A percentile compares a stretch with the other conserved stretches of the same genome.
These are phyloP conservation scores for Lactarius hengduanensis DNA, from an alignment of 768 basidiomycete species.

Conservation along the genomic window DNA sequence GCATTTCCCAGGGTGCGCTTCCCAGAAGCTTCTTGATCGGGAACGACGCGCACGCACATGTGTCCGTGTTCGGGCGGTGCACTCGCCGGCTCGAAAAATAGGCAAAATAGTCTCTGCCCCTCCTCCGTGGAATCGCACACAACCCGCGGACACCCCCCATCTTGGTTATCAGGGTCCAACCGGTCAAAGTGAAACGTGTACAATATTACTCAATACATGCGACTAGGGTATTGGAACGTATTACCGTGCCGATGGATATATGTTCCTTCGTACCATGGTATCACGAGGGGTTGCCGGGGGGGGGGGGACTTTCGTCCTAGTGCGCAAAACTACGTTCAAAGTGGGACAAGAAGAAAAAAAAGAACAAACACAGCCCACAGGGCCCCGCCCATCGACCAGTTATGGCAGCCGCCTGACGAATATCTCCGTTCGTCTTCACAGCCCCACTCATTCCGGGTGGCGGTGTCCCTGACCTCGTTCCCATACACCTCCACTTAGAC, in stretches of 20 bases:
- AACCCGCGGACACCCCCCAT: constrained; percentile 19
- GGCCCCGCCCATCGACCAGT: constrained; percentile 6
- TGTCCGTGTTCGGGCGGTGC: constrained; percentile 22
- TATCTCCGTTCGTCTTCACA: constrained; percentile 21
- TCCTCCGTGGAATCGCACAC: constrained; percentile 13
- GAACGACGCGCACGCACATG: constrained; percentile 9
- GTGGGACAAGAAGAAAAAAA: constrained; percentile 2
- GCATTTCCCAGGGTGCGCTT: constrained; percentile 23
- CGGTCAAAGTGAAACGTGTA: constrained; percentile 12
- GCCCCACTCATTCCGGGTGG: constrained; percentile 24
- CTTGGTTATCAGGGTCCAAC: background rate
- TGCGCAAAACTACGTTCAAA: constrained; percentile 27
- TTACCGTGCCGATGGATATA: constrained; percentile 1
- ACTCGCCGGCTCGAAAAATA: constrained; percentile 16
- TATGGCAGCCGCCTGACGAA: constrained; percentile 11
- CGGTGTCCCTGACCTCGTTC: constrained; percentile 22
- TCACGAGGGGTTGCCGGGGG: constrained; percentile 14
- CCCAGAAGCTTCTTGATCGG: constrained; percentile 28
- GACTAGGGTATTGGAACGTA: constrained; percentile 1
- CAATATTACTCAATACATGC: constrained; percentile 10
- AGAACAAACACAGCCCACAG: constrained; percentile 4
- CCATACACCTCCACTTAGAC: constrained; percentile 12
- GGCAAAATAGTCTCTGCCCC: constrained; percentile 16
- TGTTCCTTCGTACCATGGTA: constrained; percentile 16
- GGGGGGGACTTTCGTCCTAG: constrained; percentile 20